These are phyloP conservation scores for Stylosanthes scabra DNA, from an alignment of 331 rosid genomes.

Conservation along the genomic window DNA sequence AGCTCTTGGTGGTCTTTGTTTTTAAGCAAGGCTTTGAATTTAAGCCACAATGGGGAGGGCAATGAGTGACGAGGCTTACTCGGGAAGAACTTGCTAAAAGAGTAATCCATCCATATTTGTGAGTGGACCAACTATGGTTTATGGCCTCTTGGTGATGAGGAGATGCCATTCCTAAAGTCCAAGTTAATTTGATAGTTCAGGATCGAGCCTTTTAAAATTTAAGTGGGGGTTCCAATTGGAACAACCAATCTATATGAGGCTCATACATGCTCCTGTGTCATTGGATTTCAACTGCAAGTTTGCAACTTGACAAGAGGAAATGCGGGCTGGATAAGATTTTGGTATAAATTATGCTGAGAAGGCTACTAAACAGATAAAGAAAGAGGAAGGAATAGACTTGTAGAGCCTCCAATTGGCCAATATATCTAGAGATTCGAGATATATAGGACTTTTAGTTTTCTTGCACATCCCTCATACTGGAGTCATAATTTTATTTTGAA, in stretches of 20 bases:
- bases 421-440: constrained; percentile 29
- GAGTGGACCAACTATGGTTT: constrained; percentile 16
- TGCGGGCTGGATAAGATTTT: constrained; percentile 23
- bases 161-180: constrained; percentile 20
- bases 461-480: not conserved
- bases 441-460: constrained; percentile 25
- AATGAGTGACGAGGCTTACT: constrained; percentile 1
- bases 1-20: not conserved
- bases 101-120: not conserved
- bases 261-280: constrained; percentile 5
- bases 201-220: constrained; percentile 15
- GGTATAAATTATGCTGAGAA: constrained; percentile 27
- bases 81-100: not conserved
- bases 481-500: constrained; percentile 29
- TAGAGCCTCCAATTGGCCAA: constrained; percentile 11
- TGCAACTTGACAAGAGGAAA: constrained; percentile 26
- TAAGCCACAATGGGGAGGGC: constrained; percentile 6
- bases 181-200: not conserved
- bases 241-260: not conserved
- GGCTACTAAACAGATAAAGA: constrained; percentile 16
- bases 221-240: not conserved
- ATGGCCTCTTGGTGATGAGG: constrained; percentile 16
- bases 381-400: constrained; percentile 22
- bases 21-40: constrained; percentile 6
- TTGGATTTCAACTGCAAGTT: constrained; percentile 1